These are phyloP conservation scores for Phytophthora agathidicida DNA, from an alignment of 352 stramenopile genomes.

Conservation along the genomic window DNA sequence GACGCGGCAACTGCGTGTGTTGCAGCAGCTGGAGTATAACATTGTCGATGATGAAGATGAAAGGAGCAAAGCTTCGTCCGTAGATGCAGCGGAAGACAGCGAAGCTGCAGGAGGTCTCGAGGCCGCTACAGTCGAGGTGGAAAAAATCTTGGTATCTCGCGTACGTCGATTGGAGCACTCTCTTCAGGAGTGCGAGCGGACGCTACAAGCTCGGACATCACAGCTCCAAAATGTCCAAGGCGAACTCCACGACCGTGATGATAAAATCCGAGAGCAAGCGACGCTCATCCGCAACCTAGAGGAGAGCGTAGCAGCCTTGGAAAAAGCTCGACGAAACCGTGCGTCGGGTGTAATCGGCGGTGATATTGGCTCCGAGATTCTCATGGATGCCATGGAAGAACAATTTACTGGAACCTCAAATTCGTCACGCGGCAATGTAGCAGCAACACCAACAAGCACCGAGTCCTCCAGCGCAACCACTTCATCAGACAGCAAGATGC, in stretches of 20 bases:
- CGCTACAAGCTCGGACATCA: constrained; percentile 36
- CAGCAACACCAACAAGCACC: constrained; percentile 11
- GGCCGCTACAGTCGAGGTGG: constrained; percentile 46
- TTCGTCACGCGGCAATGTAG: constrained; percentile 18
- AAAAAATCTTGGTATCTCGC: constrained; percentile 69
- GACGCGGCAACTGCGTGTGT: constrained; percentile 88
- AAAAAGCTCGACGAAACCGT: constrained; percentile 43
- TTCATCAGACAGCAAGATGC: constrained; percentile 76
- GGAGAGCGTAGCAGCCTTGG: constrained; percentile 67
- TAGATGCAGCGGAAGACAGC: constrained; percentile 9
- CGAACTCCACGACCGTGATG: constrained; percentile 39
- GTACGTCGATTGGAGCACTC: constrained; percentile 75
- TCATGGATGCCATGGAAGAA: constrained; percentile 76
- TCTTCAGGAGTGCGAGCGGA: constrained; percentile 69
- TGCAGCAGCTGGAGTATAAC: constrained; percentile 93
- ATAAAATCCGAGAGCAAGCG: constrained; percentile 57
- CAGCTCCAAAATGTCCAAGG: constrained; percentile 43
- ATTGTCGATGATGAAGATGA: constrained; percentile 74
- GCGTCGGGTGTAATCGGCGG: constrained; percentile 24
- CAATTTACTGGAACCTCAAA: constrained; percentile 40
- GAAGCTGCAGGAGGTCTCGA: constrained; percentile 31
- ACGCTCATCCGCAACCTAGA: constrained; percentile 63
- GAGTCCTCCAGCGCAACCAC: constrained; percentile 12
- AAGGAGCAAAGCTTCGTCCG: constrained; percentile 26
- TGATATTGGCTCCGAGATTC: constrained; percentile 68